These are phyloP conservation scores for Penicillium sp. DNA, from an alignment of 2,329 filamentous ascomycete species.

Conservation along the genomic window DNA sequence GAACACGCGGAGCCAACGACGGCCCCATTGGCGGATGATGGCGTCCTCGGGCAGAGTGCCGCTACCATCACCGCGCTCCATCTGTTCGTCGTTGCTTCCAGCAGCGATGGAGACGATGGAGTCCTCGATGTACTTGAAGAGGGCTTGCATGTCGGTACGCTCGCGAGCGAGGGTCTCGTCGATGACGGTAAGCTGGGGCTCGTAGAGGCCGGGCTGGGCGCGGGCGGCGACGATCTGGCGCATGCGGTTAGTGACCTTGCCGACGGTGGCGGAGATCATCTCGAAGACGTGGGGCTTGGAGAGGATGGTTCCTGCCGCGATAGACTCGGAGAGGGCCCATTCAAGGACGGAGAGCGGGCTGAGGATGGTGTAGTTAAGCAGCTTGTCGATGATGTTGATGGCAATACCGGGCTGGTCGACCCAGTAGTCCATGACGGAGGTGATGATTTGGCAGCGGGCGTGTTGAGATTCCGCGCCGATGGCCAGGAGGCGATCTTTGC, in stretches of 20 bases:
- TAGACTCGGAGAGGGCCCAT: slow-evolving; percentile 74
- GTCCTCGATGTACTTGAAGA: slow-evolving; percentile 81
- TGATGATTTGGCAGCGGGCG: slow-evolving; percentile 83
- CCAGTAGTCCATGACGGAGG: slow-evolving; percentile 91
- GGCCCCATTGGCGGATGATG: slow-evolving; percentile 74
- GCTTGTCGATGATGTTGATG: slow-evolving; percentile 89
- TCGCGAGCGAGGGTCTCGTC: slow-evolving; percentile 69
- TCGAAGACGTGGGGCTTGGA: slow-evolving; percentile 79
- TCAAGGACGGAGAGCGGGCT: slow-evolving; percentile 81
- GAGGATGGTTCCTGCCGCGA: slow-evolving; percentile 65
- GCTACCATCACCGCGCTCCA: slow-evolving; percentile 63
- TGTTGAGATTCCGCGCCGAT: slow-evolving; percentile 71
- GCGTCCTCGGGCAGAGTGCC: slow-evolving; percentile 54
- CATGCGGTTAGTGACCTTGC: slow-evolving; percentile 84
- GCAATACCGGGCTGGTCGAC: slow-evolving; percentile 86
- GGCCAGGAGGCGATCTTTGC: slow-evolving; percentile 80
- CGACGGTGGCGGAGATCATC: slow-evolving; percentile 81
- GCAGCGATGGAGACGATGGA: slow-evolving; percentile 68
- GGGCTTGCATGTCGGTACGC: slow-evolving; percentile 68
- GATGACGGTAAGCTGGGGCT: slow-evolving; percentile 56
- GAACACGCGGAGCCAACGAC: slow-evolving; percentile 84
- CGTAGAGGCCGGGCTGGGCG: slow-evolving; percentile 55
- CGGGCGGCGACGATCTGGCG: slow-evolving; percentile 71
- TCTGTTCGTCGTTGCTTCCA: slow-evolving; percentile 70
- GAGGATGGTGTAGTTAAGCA: slow-evolving; percentile 95